Evolutionary conservation across 768 basidiomycete genomes (phyloP), one percentile per base, ranked within the genome.

Genomic region (Wakefieldia striispora): DNA sequence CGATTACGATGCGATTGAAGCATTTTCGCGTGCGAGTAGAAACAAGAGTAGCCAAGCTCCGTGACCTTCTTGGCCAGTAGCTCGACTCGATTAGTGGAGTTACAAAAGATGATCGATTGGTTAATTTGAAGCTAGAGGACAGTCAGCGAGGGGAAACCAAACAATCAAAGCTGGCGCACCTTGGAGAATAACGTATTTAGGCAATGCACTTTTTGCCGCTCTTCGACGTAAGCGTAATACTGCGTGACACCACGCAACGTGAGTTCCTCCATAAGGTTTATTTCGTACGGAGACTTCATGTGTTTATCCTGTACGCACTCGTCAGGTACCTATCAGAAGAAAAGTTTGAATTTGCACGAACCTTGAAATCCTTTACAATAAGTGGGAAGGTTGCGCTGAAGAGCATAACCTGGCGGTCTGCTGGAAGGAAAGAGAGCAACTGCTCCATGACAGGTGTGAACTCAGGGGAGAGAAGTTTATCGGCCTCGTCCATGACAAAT

Each of bases 21-120:
- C 95, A 99, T 99, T 76, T 95, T 95, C 45, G 95, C 95, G 70
- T 99, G 95, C 43, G 95, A 98, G 79, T 97, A 99, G 84, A 99
- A 99, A 78, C 95, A 99, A 38, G 95, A 99, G 70, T 98, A 99
- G 57, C 95, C 95, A 45, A 97, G 86, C 65, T 99, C 97, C 12
- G 95, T 99, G 61, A 99, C 93, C 75, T 99, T 99, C 77, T 98
- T 97, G 53, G 95, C 95, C 60, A 99, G 81, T 41, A 99, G 88
- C 73, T 99, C 95, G 75, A 99, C 95, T 50, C 95, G 93, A 77
- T 97, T 97, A 63, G 95, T 99, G 57, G 95, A 97, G 79, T 99
- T 99, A 75, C 95, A 99, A 75, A 99, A 99, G 67, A 99, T 99
- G 74, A 99, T 98, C 51, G 95, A 97, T 75, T 99, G 95, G 74